These are phyloP conservation scores for Neoarthrinium moseri DNA, from an alignment of 2,329 filamentous ascomycete species.

Conservation along the genomic window DNA sequence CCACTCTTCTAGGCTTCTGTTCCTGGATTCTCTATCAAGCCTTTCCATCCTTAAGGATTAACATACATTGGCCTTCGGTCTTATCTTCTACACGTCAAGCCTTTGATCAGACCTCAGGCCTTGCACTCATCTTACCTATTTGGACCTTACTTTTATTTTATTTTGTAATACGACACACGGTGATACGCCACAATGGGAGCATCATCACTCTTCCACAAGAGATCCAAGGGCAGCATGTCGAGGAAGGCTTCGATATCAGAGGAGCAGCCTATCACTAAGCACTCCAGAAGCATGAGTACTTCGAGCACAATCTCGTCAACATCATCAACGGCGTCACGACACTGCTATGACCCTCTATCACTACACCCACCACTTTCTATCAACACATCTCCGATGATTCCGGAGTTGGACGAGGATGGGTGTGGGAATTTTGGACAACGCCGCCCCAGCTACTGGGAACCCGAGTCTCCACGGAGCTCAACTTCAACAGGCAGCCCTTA, in stretches of 20 bases:
- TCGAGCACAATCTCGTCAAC: conserved; percentile 24
- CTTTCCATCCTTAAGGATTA: neutral
- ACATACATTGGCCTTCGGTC: neutral
- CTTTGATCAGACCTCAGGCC: no score
- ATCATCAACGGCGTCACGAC: conserved; percentile 13
- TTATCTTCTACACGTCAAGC: no score
- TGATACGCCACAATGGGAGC: no score
- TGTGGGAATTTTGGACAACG: conserved; percentile 23
- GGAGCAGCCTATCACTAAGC: conserved; percentile 17
- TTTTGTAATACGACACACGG: conserved; percentile 12
- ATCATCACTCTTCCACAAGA: conserved; percentile 26
- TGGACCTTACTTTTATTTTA: neutral
- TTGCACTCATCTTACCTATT: neutral
- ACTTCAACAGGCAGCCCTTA: conserved; percentile 25
- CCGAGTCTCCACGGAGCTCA: conserved; percentile 22
- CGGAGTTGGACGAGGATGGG: conserved; percentile 22
- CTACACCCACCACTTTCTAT: conserved; percentile 28
- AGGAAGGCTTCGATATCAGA: conserved; percentile 15
- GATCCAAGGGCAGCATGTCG: conserved; percentile 21
- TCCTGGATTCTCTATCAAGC: no score
- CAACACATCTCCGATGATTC: conserved; percentile 27
- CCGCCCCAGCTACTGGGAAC: conserved; percentile 23
- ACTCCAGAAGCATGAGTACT: conserved; percentile 11
- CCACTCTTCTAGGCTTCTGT: neutral
- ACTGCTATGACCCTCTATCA: conserved; percentile 26